Evolutionary conservation across 2,329 filamentous ascomycete genomes (phyloP), one percentile per base, ranked within the genome.

Genomic region (Cadophora luteo-olivacea): DNA sequence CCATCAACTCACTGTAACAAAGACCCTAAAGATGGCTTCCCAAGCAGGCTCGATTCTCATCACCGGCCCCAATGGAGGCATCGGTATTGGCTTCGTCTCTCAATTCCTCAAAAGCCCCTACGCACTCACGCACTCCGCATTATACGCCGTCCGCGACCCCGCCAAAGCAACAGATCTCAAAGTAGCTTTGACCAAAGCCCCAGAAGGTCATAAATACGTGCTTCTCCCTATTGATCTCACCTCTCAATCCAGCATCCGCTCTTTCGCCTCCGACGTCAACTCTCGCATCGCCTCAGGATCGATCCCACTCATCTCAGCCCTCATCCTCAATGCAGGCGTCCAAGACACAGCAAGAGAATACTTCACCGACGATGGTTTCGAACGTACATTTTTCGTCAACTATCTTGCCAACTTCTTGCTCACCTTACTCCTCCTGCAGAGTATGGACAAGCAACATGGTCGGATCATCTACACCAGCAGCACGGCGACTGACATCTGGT

Each of bases 341-440:
- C 60, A 72, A 60, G 70, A 72, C 9, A 68, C 71, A 45, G 61
- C 48, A 32, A 69, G 67, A 3, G 76, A 78, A 54, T 72, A 70
- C 11, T 77, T 76, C 61, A 78, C 76, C 12, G 68, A 73, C 2
- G 78, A 80, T 58, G 78, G 78, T 9, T 77, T 77, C 49, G 79
- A 80, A 51, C 75, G 74, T 67, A 75, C 75, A 5, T 80, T 79
- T 61, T 72, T 75, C 58, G 69, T 70, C 33, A 79, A 76, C 67
- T 80, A 79, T 68, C 74, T 80, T 7, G 72, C 73, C 0, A 77
- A 79, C 54, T 80, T 76, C 69, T 75, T 80, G 32, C 69, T 80
- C 22, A 75, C 75, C 2, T 48, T 80, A 19, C 65, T 80, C 25
- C 68, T 80, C 12, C 71, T 80, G 22, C 70, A 75, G 67, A 79